A percentile compares a stretch with the other conserved stretches of the same genome.
phyloP scores from a whole-genome alignment of 495 filamentous ascomycete genomes.

The Aspergillus indologenus region DNA sequence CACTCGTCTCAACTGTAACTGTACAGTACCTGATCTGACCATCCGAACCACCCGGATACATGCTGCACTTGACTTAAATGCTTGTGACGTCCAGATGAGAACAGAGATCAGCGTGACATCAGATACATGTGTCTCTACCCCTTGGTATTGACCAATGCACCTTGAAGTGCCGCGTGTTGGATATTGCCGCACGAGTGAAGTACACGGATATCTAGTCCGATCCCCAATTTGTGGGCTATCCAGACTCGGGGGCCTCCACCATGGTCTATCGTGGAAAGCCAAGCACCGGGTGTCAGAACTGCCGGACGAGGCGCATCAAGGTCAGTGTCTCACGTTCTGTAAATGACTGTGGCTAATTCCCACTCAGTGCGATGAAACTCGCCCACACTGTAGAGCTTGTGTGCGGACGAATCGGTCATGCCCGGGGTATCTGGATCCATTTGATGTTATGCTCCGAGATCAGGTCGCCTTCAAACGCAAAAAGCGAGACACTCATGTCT shows the following conservation, averaged over 20 bases:
- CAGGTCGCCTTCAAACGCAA: slow-evolving; percentile 60
- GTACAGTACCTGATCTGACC: no score
- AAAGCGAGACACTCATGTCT: slow-evolving; percentile 22
- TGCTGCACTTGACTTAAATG: no score
- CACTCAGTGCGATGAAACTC: slow-evolving; percentile 49
- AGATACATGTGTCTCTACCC: background rate
- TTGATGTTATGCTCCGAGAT: slow-evolving; percentile 66
- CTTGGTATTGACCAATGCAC: background rate
- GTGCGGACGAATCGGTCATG: slow-evolving; percentile 44
- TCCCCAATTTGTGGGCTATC: background rate
- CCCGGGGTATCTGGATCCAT: slow-evolving; percentile 65
- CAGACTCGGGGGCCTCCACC: background rate
- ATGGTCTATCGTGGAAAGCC: slow-evolving; percentile 77
- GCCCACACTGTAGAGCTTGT: slow-evolving; percentile 48
- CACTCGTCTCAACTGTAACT: no score
- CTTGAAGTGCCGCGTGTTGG: background rate
- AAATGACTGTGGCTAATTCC: slow-evolving; percentile 1
- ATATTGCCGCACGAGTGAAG: background rate
- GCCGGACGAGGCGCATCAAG: slow-evolving; percentile 64
- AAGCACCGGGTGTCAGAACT: slow-evolving; percentile 65
- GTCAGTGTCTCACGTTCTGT: slow-evolving; percentile 5
- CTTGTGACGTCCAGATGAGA: background rate
- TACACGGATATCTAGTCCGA: background rate
- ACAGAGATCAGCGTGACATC: background rate
- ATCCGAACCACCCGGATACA: no score